These are phyloP conservation scores for Starmerella bombicola DNA, from an alignment of 805 yeast genomes.

Conservation along the genomic window DNA sequence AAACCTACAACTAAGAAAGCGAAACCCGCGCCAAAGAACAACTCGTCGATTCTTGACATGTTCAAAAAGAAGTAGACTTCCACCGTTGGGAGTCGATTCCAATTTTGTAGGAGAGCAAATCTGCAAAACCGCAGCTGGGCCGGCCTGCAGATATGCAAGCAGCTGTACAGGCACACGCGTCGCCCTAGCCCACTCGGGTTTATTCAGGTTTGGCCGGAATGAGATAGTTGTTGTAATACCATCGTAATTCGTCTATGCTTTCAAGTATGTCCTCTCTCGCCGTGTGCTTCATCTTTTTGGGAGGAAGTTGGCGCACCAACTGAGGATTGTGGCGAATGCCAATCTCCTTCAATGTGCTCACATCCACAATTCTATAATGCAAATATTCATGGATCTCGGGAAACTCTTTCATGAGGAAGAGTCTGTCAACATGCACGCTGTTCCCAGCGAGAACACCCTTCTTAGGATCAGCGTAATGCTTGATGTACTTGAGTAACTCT, in stretches of 20 bases:
- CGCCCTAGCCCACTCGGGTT: too few species aligned
- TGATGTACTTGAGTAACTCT: constrained; percentile 52
- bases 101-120: too few species aligned
- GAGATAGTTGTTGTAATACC: constrained; percentile 58
- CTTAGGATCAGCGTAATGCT: constrained; percentile 34
- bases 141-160: too few species aligned
- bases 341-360: constrained; percentile 72
- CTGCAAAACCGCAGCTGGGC: too few species aligned
- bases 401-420: constrained; percentile 72
- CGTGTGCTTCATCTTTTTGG: constrained; percentile 63
- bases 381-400: constrained; percentile 49
- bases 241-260: constrained; percentile 69
- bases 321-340: constrained; percentile 64
- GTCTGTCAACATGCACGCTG: constrained; percentile 79
- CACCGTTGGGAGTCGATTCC: too few species aligned
- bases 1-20: constrained; percentile 10
- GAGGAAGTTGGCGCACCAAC: constrained; percentile 45
- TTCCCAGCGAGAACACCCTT: constrained; percentile 80
- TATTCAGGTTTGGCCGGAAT: too few species aligned
- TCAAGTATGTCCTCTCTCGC: constrained; percentile 82
- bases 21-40: constrained; percentile 15
- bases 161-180: too few species aligned
- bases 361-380: constrained; percentile 78
- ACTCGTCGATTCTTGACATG: constrained; percentile 27
- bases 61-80: constrained; percentile 36